phyloP scores from a whole-genome alignment of 1,284 basidiomycete species.

The Rhodotorula sp. region DNA sequence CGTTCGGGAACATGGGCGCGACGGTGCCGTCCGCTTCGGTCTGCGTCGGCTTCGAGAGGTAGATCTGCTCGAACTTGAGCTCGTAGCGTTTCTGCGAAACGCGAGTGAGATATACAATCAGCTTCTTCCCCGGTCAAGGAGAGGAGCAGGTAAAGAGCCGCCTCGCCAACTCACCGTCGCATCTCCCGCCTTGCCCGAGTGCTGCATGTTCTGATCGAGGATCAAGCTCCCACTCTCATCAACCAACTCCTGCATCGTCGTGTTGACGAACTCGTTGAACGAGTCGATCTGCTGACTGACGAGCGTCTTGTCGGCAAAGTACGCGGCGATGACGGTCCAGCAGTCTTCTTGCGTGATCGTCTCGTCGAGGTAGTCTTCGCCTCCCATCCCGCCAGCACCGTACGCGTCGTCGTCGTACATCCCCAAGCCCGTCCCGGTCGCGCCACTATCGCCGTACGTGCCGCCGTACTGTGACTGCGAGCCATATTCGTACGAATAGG shows the following conservation, averaged over 20 bases:
- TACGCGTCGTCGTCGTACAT: constrained; percentile 8
- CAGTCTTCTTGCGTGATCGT: constrained; percentile 42
- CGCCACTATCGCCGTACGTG: neutral
- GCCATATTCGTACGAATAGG: constrained; percentile 13
- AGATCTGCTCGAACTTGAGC: constrained; percentile 97
- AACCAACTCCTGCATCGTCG: constrained; percentile 99
- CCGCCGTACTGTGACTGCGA: constrained; percentile 2
- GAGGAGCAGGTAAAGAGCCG: neutral
- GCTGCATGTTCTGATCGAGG: constrained; percentile 93
- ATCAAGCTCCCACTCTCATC: constrained; percentile 93
- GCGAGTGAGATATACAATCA: neutral
- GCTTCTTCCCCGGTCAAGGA: neutral
- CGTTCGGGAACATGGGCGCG: constrained; percentile 93
- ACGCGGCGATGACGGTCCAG: constrained; percentile 92
- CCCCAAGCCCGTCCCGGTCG: neutral
- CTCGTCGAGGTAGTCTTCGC: constrained; percentile 3
- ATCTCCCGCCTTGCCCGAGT: constrained; percentile 78
- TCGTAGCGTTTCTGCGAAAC: constrained; percentile 83
- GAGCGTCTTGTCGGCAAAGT: constrained; percentile 96
- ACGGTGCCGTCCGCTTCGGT: constrained; percentile 95
- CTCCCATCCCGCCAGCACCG: neutral
- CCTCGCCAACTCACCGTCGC: constrained; percentile 54
- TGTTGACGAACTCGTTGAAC: constrained; percentile 98
- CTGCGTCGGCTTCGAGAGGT: constrained; percentile 88
- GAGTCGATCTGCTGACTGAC: constrained; percentile 97